Evolutionary conservation across 176 grass and related monocot genomes (phyloP), one percentile per base, ranked within the genome.

Genomic region (maize (Zea mays)): DNA sequence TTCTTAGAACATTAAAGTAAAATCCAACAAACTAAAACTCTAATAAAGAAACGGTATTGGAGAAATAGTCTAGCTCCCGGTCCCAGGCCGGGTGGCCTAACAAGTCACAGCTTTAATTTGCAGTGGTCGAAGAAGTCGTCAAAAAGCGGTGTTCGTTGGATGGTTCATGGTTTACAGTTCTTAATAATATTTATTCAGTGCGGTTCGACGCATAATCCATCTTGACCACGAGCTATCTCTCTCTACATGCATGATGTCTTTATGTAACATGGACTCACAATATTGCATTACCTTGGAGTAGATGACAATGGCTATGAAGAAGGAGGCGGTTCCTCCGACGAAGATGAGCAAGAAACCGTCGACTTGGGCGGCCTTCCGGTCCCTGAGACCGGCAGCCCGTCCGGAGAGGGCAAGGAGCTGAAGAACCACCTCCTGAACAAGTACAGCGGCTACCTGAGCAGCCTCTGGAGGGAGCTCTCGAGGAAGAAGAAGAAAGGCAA

Each of bases 401-500:
- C 78, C 34, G 79, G 41, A 3, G 93, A 90, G 44, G 88, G 93
- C 65, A 88, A 80, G 56, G 93, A 97, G 73, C 80, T 97, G 10
- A 93, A 97, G 83, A 83, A 85, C 40, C 81, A 80, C 44, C 90
- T 97, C 39, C 65, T 97, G 50, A 93, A 89, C 80, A 97, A 97
- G 81, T 97, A 91, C 62, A 93, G 93, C 12, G 93, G 90, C 42
- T 97, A 93, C 78, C 77, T 97, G 70, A 87, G 85, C 81, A 87
- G 81, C 86, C 90, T 97, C 12, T 88, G 83, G 90, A 75, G 75
- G 75, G 90, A 97, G 11, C 88, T 97, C 21, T 97, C 93, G 65
- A 93, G 90, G 88, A 97, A 91, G 69, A 97, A 86, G 85, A 93
- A 97, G 86, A 93, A 97, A 50, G 88, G 90, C 60, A 97, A 97